Evolutionary conservation across 192 early-diverging fungal genomes (phyloP).

Genomic region (Lunasporangiospora selenospora): DNA sequence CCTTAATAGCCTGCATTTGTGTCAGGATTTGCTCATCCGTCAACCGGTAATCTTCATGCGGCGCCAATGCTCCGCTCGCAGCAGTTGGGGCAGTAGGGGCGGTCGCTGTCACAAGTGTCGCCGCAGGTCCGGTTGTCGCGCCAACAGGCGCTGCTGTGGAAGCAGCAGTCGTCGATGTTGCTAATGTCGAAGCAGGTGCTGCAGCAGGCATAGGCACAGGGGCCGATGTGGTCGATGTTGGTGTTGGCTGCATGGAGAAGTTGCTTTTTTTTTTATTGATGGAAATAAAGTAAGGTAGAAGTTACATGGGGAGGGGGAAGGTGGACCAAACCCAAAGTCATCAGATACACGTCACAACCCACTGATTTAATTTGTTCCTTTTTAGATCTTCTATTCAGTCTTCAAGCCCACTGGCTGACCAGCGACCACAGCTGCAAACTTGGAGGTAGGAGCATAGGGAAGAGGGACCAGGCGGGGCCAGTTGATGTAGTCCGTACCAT

Average conservation of each 20-base stretch:
- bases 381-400: slow-evolving; percentile 15
- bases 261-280: too few relatives aligned
- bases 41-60: slow-evolving; percentile 13
- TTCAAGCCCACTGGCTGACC: slow-evolving; percentile 13
- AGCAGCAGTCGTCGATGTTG: too few relatives aligned
- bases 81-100: background rate
- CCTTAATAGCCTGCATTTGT: slow-evolving; percentile 58
- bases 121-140: background rate
- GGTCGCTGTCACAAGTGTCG: background rate
- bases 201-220: too few relatives aligned
- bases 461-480: slow-evolving; percentile 58
- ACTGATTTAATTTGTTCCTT: too few relatives aligned
- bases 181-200: too few relatives aligned
- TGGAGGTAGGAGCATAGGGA: slow-evolving; percentile 3
- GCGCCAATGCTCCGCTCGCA: background rate
- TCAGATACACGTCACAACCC: too few relatives aligned
- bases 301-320: too few relatives aligned
- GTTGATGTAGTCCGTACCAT: slow-evolving; percentile 57
- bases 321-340: too few relatives aligned
- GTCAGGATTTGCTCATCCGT: slow-evolving; percentile 47
- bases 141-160: background rate
- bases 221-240: too few relatives aligned
- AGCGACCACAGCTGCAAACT: background rate
- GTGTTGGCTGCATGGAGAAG: too few relatives aligned
- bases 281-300: too few relatives aligned